phyloP scores from a whole-genome alignment of 768 basidiomycete genomes.

The Boletales sp. region DNA sequence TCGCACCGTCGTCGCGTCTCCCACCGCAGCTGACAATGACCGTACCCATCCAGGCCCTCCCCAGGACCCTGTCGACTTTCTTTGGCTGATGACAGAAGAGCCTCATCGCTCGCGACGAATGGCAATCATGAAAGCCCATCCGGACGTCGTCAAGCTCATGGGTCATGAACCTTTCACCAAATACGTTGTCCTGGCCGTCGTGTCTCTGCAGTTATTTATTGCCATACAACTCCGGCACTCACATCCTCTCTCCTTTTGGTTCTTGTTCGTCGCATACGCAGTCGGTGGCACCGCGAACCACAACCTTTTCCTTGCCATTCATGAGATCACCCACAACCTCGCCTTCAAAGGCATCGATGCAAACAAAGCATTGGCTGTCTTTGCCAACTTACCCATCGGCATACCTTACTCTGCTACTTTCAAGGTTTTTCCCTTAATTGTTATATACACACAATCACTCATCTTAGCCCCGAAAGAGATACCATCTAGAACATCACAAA shows the following conservation, averaged over 20 bases:
- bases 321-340: constrained; percentile 98
- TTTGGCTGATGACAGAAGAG: constrained; percentile 98
- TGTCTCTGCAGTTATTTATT: constrained; percentile 64
- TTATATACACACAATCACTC: neutral
- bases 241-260: constrained; percentile 64
- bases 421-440: constrained; percentile 53
- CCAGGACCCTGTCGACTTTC: constrained; percentile 80
- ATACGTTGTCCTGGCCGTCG: constrained; percentile 82
- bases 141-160: constrained; percentile 96
- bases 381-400: constrained; percentile 91
- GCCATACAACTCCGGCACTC: constrained; percentile 68
- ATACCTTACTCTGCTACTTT: constrained; percentile 94
- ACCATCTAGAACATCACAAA: constrained; percentile 97
- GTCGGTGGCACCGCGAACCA: constrained; percentile 97
- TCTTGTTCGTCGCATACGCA: constrained; percentile 74
- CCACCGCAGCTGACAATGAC: constrained; percentile 38
- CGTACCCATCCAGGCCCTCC: constrained; percentile 49
- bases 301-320: constrained; percentile 96
- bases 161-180: constrained; percentile 91
- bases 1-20: constrained; percentile 46
- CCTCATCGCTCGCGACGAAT: constrained; percentile 87
- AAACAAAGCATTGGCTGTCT: constrained; percentile 86
- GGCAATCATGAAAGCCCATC: constrained; percentile 92
- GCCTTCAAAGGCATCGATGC: constrained; percentile 80
- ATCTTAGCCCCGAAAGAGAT: constrained; percentile 47